Base-by-base conservation (phyloP, 192 early-diverging fungal genomes). In the Coemansia sp. region DNA sequence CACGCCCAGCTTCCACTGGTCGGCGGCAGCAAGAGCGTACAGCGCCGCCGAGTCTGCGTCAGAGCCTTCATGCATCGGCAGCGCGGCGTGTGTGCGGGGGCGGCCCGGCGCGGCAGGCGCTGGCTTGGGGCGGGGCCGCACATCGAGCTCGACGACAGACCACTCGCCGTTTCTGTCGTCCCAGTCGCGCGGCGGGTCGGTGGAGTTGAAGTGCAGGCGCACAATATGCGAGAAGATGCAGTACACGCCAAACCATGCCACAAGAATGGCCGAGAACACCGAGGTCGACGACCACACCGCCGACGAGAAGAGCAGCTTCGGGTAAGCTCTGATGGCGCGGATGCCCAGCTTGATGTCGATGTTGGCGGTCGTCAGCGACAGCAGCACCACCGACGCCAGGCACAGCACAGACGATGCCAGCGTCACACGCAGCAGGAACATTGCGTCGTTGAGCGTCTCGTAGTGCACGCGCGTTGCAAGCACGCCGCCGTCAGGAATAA, bases 131-230 rank as follows among this genome's bases (percentile, higher is more conserved):
- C 55, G 59, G 7, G 69, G 24, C 9, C 73, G 39, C 44, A 81
- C 78, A 56, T 76, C 78, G 24, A 81, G 73, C 61, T 81, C 78
- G 11, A 81, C 63, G 18, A 76, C 73, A 2, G 69, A 75, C 78
- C 78, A 81, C 48, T 75, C 78, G 67, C 78, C 78, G 48, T 81
- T 81, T 20, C 78, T 58, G 67, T 81, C 78, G 44, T 81, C 78
- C 78, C 78, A 81, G 64, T 81, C 78, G 4, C 78, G 66, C n/a
- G 78, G 78, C 43, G 79, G 74, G 52, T 82, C 79, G 12, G 79
- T 64, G 20, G 75, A 71, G 60, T 83, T 77, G 43, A 83, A 77
- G 63, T 77, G 75, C 45, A 77, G 68, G 18, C 75, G 65, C 30
- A 83, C 69, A 1, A 77, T 61, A 30, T 77, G 80, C 16, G 75